These are phyloP conservation scores for Yamadazyma paraphyllophila DNA, from an alignment of 805 yeast genomes.

Conservation along the genomic window DNA sequence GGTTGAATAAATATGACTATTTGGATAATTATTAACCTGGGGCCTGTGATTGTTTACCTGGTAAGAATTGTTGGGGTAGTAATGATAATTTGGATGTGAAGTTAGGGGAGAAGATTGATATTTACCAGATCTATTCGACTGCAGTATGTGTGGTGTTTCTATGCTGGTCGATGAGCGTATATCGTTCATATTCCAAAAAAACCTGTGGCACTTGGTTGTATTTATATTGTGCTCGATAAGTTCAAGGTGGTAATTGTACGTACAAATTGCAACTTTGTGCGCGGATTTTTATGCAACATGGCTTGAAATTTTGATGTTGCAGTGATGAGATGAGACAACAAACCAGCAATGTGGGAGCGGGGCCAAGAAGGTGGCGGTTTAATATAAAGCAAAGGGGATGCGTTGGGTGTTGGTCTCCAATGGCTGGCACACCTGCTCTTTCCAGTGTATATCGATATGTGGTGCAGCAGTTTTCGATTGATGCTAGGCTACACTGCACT, in stretches of 20 bases:
- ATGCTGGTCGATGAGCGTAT: conserved; percentile 1
- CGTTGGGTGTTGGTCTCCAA: too few species aligned
- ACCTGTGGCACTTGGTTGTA: conserved; percentile 1
- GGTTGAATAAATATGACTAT: not conserved
- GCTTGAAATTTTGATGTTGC: conserved; percentile 3
- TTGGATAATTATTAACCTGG: not conserved
- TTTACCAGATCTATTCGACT: not conserved
- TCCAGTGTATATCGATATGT: too few species aligned
- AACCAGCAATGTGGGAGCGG: too few species aligned
- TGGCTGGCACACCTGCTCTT: too few species aligned
- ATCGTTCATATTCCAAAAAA: conserved; percentile 6
- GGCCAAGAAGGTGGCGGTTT: too few species aligned
- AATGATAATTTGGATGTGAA: not conserved
- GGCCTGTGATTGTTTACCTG: conserved; percentile 5
- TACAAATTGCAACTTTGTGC: conserved; percentile 6
- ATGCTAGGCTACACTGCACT: too few species aligned
- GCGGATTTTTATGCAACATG: conserved; percentile 1
- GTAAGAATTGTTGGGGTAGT: not conserved
- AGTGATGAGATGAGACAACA: not conserved
- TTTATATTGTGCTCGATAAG: conserved; percentile 5
- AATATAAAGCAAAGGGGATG: too few species aligned
- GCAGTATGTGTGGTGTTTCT: not conserved
- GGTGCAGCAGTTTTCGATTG: too few species aligned
- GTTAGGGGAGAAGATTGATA: not conserved
- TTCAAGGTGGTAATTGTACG: conserved; percentile 2